Base-by-base conservation (phyloP, 2,329 filamentous ascomycete species). In the Cercospora zeae-maydis region DNA sequence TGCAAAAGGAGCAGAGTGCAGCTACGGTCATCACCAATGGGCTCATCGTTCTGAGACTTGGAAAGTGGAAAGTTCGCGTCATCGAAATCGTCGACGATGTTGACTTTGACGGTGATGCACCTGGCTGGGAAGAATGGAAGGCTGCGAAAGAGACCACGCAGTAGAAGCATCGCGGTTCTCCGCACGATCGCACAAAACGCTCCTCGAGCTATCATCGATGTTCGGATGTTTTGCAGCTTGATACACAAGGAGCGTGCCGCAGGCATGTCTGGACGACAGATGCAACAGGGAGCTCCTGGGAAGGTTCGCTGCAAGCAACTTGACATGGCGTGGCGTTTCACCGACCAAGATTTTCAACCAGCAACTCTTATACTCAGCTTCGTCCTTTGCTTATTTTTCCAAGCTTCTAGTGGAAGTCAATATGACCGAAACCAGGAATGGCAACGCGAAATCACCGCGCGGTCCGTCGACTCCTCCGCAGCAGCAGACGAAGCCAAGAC, bases 1-100 rank as follows among this genome's bases (percentile, higher is more conserved):
- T 91, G 64, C 45, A 33, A 11, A 85, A 86, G 72, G 76, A 82
- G 21, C 86, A 85, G 82, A 83, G 81, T 0, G 75, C 80, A 24
- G 83, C 88, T 58, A 87, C 86, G 0, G 71, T 79, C 62, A 83
- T 85, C 60, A 89, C 79, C 59, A 84, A 76, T 30, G 76, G 81
- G 1, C 71, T 83, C 2, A 67, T 88, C n/a, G 79, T 87, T 8
- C 66, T 88, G 9, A 77, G 84, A 63, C 69, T 82, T 1, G 86
- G 86, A 7, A 88, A 88, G 70, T 85, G 83, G 79, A 86, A 83
- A 69, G 78, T 87, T 36, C 83, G 83, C 68, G 75, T 86, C 21
- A 78, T 87, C 31, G 79, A 80, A 51, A 78, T 88, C 45, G 73
- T 87, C 4, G 76, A 78, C 11, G 84, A 87, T 62, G 78, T 80